Conservation (phyloP, 371 early-diverging fungal genomes). For the Apophysomyces elegans region DNA sequence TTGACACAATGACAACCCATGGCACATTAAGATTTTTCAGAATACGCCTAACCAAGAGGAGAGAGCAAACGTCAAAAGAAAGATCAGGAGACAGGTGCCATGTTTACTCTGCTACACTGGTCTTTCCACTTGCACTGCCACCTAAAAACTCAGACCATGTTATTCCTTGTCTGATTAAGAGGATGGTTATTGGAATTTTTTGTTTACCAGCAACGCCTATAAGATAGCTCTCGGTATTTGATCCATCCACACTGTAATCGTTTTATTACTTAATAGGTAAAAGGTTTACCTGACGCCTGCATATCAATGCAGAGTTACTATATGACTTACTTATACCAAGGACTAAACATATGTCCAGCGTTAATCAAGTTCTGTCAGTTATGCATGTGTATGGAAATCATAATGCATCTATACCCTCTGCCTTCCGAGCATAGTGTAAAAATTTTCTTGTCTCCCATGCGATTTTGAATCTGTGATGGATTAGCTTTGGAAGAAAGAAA, state of each 20-base stretch:
- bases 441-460: conserved; percentile 29
- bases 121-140: conserved; percentile 86
- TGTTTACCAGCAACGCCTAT: conserved; percentile 75
- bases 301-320: background rate
- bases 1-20: conserved; percentile 88
- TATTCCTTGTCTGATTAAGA: background rate
- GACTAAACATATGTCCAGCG: conserved; percentile 16
- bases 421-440: conserved; percentile 39
- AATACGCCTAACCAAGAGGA: conserved; percentile 52
- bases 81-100: background rate
- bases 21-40: conserved; percentile 79
- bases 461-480: background rate
- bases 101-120: conserved; percentile 74
- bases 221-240: conserved; percentile 68
- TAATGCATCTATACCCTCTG: conserved; percentile 34
- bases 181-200: background rate
- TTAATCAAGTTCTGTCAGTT: background rate
- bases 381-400: background rate
- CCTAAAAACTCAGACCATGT: conserved; percentile 45
- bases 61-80: background rate
- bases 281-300: background rate
- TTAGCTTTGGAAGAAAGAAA: background rate
- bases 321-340: conserved; percentile 46
- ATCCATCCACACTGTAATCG: conserved; percentile 58
- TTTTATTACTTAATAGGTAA: background rate